Percentiles rank a stretch among this genome's conserved stretches.
phyloP scores from a whole-genome alignment of 805 yeast species.

The Nakazawaea wickerhamii region DNA sequence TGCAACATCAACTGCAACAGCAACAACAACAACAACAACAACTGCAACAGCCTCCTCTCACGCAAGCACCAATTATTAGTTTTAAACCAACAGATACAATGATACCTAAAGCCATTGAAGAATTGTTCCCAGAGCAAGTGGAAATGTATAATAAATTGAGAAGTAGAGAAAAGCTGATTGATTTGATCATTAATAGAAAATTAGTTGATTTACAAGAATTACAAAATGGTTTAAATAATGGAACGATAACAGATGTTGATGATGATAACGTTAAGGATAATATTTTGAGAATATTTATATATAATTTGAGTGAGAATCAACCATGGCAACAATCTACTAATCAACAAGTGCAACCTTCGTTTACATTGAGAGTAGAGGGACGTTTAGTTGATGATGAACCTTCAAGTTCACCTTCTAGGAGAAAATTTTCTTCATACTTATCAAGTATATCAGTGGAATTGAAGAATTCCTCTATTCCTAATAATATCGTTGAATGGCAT shows the following conservation, averaged over 20 bases:
- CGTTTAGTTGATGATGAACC: slow-evolving; percentile 52
- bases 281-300: slow-evolving; percentile 70
- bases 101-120: slow-evolving; percentile 24
- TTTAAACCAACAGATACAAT: slow-evolving; percentile 31
- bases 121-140: slow-evolving; percentile 42
- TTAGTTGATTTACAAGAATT: slow-evolving; percentile 78
- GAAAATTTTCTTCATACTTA: slow-evolving; percentile 72
- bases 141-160: slow-evolving; percentile 61
- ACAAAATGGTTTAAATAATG: slow-evolving; percentile 40
- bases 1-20: background rate
- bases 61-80: slow-evolving; percentile 15
- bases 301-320: slow-evolving; percentile 79
- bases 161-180: slow-evolving; percentile 79
- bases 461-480: slow-evolving; percentile 28
- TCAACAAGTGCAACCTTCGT: slow-evolving; percentile 40
- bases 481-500: slow-evolving; percentile 82
- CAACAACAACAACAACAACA: slow-evolving; percentile 5
- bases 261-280: slow-evolving; percentile 46
- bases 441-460: slow-evolving; percentile 78
- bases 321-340: slow-evolving; percentile 61
- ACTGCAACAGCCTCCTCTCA: slow-evolving; percentile 7
- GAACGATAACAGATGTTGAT: slow-evolving; percentile 34
- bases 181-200: slow-evolving; percentile 76
- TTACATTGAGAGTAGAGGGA: slow-evolving; percentile 92
- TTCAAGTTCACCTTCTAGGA: slow-evolving; percentile 42